Base-by-base conservation (phyloP, 495 filamentous ascomycete genomes). In the Lindgomyces ingoldianus region DNA sequence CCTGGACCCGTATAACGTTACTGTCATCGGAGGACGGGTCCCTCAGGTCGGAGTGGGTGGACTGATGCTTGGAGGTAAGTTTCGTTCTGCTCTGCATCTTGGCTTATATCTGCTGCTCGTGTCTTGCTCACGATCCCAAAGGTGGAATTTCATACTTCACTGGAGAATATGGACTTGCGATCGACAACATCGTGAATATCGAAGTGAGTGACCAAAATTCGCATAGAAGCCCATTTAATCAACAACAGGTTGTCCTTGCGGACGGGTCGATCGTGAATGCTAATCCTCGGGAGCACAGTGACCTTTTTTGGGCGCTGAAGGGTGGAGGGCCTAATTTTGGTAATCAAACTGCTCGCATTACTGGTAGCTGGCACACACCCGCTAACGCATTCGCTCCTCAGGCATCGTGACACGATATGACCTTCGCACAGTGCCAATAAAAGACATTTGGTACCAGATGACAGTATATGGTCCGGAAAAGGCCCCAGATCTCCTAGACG, bases 291-390 rank as follows among this genome's bases (percentile, higher is more conserved):
- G 48, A 60, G 29, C 22, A 67, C 50, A 19, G 9, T 14, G 64
- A 67, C 42, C 50, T 67, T 2, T 67, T 67, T 47, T 51, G 57
- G 51, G 64, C 57, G 16, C 26, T 67, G 22, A 67, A 67, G 36
- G 64, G 64, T 11, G 57, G 64, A 4, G 64, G 64, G 6, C 21
- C 64, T 11, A 67, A 67, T 21, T 67, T 61, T 27, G 64, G 64
- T 64, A 39, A 21, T 47, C 18, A 6, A 8, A 4, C 16, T 47
- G 21, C 18, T 19, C n/a, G n/a, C n/a, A n/a, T n/a, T n/a, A n/a
- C n/a, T n/a, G n/a, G n/a, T n/a, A n/a, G n/a, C n/a, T n/a, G n/a
- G n/a, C n/a, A n/a, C n/a, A n/a, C n/a, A n/a, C n/a, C n/a, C n/a
- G n/a, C n/a, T n/a, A n/a, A n/a, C n/a, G n/a, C n/a, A n/a, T n/a